Conservation (phyloP, 2,329 filamentous ascomycete genomes). For the Diaporthe citri region DNA sequence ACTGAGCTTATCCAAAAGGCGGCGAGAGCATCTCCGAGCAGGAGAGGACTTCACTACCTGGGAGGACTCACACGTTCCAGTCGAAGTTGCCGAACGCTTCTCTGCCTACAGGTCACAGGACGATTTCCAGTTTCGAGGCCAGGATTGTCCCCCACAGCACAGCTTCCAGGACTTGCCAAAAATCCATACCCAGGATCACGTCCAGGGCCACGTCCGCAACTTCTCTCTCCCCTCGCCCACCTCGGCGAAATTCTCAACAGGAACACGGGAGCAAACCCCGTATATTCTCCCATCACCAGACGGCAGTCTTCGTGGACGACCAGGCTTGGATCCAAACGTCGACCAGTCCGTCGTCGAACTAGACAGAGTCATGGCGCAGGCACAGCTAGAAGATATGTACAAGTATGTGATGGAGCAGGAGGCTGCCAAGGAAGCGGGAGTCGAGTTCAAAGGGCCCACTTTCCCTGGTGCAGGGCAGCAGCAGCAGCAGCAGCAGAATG, state of each 20-base stretch:
- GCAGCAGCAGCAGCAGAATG: constrained; percentile 43
- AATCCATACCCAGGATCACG: constrained; percentile 52
- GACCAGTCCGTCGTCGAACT: constrained; percentile 81
- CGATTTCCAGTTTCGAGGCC: constrained; percentile 42
- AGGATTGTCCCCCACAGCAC: constrained; percentile 37
- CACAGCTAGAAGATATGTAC: constrained; percentile 91
- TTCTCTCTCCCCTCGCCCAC: constrained; percentile 65
- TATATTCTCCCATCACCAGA: constrained; percentile 62
- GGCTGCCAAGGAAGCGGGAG: constrained; percentile 70
- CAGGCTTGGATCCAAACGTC: constrained; percentile 77
- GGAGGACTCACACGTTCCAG: constrained; percentile 58
- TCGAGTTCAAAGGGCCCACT: constrained; percentile 60
- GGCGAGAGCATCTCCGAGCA: constrained; percentile 64
- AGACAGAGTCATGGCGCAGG: constrained; percentile 80
- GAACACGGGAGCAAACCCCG: constrained; percentile 45
- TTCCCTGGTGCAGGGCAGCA: constrained; percentile 47
- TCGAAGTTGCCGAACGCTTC: constrained; percentile 40
- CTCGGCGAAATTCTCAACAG: constrained; percentile 48
- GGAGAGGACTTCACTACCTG: constrained; percentile 64
- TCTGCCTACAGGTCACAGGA: constrained; percentile 47
- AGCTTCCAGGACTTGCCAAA: constrained; percentile 49
- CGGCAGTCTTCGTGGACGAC: constrained; percentile 61
- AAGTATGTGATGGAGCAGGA: constrained; percentile 94
- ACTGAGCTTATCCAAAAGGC: constrained; percentile 69
- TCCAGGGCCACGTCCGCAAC: constrained; percentile 57